Base-by-base conservation (phyloP, 2,329 filamentous ascomycete species). In the Penicillium sp. region DNA sequence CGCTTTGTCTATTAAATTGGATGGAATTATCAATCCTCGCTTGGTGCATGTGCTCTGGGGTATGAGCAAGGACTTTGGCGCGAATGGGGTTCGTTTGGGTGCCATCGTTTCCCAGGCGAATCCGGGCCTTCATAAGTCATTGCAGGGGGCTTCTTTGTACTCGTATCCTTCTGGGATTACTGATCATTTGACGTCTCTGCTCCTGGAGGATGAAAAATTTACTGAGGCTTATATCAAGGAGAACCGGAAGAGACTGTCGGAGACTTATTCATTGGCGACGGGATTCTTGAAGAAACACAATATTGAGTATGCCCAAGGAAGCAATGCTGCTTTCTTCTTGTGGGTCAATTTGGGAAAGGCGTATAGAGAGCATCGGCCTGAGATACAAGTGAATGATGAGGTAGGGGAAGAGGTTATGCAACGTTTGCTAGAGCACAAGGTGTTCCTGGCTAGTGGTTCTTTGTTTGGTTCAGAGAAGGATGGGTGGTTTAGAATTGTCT, bases 261-360 rank as follows among this genome's bases (percentile, higher is more conserved):
- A 71, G 3, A 69, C 74, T 3, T 79, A 82, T 59, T 62, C 61
- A 4, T 74, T 76, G 20, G 72, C 76, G 0, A 72, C 69, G 0
- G 40, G 48, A 0, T 77, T 67, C 4, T 68, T 84, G 15, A 60
- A 67, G 8, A 65, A 70, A 2, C 69, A 79, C 7, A 73, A 75
- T 2, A 75, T 85, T 3, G 66, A 73, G 14, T 82, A 82, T 58
- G 72, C 77, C 0, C 66, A 73, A 0, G 79, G 79, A 0, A 74
- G 70, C 4, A 85, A 84, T 57, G 82, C 82, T 0, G 82, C 80
- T 0, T 84, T 85, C 61, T 86, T 85, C 62, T 58, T 85, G 2
- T 85, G 79, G 74, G 66, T 82, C 2, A 75, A 85, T 62, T 62
- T 86, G 2, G 71, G 70, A 0, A 69, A 69, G 62, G 65, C 45